Percentiles rank a stretch among this genome's conserved stretches.
phyloP scores from a whole-genome alignment of 2,329 filamentous ascomycete species.

The Lasiodiplodia theobromae region DNA sequence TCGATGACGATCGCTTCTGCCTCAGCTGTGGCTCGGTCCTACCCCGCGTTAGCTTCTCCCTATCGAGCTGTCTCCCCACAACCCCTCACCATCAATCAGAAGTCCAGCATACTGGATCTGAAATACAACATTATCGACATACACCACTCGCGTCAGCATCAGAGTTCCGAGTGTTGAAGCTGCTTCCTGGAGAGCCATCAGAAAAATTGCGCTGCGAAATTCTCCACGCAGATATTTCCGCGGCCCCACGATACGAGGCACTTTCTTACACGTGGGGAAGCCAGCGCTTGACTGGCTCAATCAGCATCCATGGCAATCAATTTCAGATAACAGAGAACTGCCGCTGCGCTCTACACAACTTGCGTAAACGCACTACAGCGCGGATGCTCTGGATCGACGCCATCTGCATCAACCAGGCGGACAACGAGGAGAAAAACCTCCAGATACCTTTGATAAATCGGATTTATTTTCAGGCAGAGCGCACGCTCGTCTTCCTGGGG shows the following conservation, averaged over 20 bases:
- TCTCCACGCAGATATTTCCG: background rate
- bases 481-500: background rate
- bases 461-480: background rate
- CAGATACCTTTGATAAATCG: background rate
- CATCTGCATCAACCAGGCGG: background rate
- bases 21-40: background rate
- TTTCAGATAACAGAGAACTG: background rate
- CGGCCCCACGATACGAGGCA: background rate
- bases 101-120: background rate
- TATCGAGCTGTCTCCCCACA: background rate
- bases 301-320: background rate
- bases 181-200: background rate
- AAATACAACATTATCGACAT: background rate
- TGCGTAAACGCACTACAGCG: background rate
- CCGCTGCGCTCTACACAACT: background rate
- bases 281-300: background rate
- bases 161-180: background rate
- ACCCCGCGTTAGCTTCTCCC: no score
- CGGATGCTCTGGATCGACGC: background rate
- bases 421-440: background rate
- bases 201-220: background rate
- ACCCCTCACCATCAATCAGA: background rate
- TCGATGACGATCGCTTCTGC: background rate
- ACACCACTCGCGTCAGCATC: background rate
- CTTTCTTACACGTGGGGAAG: background rate